Evolutionary conservation across 768 basidiomycete species (phyloP), one percentile per base, ranked within the genome.

Genomic region (Leccinellum rugosiceps): DNA sequence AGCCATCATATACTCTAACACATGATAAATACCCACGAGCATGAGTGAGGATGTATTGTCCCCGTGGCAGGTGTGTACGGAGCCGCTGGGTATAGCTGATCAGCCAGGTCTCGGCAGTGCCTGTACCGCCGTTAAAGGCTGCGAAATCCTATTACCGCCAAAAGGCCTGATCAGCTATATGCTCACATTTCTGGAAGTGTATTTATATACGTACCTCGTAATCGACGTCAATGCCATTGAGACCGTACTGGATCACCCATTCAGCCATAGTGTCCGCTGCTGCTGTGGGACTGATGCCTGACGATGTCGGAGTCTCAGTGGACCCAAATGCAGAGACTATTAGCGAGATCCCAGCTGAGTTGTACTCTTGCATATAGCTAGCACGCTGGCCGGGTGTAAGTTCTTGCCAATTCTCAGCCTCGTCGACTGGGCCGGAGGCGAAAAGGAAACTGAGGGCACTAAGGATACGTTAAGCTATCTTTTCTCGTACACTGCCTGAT

Each of bases 251-350:
- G 34, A 66, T 76, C 34, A 83, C 83, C 73, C 74, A 82, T 1
- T 70, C 64, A 6, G 80, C 80, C 60, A 83, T 71, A 7, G 69
- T 74, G 56, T 77, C 74, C 0, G 82, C 81, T 2, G 72, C 71
- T 21, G 50, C 41, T 4, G 41, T 43, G 28, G 81, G 72, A 56
- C 81, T 72, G 4, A 63, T 62, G 26, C 76, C 77, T 4, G 67
- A 65, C 2, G 76, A 70, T 4, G 80, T 82, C 2, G 81, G 81
- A 1, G 71, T 68, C 53, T 72, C 64, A 3, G 68, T 70, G 11
- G 80, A 74, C 6, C 81, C 81, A 59, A 85, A 85, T 4, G 73
- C 76, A 46, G 82, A 81, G 5, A 85, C 84, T 52, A 86, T 76
- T 47, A 86, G 64, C 21, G 78, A 80, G 65, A 85, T 83, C 19